Evolutionary conservation across 495 filamentous ascomycete genomes (phyloP).

Genomic region (Hypoxylon intermedium): DNA sequence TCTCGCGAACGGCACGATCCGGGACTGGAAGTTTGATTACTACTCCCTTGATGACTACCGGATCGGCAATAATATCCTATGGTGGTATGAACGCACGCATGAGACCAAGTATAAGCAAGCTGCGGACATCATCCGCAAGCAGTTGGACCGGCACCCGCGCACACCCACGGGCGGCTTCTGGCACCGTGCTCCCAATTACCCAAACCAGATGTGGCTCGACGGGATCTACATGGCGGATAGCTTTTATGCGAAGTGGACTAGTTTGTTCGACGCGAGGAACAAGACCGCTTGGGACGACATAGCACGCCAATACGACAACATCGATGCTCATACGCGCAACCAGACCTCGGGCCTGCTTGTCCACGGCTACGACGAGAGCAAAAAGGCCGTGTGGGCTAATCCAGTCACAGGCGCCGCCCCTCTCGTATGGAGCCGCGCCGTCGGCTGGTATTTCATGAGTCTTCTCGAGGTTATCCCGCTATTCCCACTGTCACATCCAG

Average conservation of each 20-base stretch:
- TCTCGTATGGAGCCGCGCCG: constrained; percentile 63
- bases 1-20: constrained; percentile 47
- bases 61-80: constrained; percentile 56
- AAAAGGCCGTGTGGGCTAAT: constrained; percentile 63
- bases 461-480: constrained; percentile 62
- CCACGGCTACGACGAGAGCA: constrained; percentile 66
- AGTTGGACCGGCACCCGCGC: constrained; percentile 55
- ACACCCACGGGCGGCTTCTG: constrained; percentile 61
- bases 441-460: constrained; percentile 68
- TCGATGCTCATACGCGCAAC: constrained; percentile 60
- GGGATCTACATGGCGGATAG: constrained; percentile 62
- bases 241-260: constrained; percentile 58
- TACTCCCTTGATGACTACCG: constrained; percentile 61
- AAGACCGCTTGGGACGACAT: constrained; percentile 53
- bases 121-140: constrained; percentile 53
- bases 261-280: constrained; percentile 49
- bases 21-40: constrained; percentile 47
- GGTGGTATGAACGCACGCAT: constrained; percentile 49
- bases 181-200: constrained; percentile 58
- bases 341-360: constrained; percentile 55
- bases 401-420: constrained; percentile 61
- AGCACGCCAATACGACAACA: constrained; percentile 58
- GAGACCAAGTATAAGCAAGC: constrained; percentile 49
- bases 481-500: constrained; percentile 46
- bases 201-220: constrained; percentile 66